phyloP scores from a whole-genome alignment of 2,329 filamentous ascomycete species.

The Alternaria conjuncta region DNA sequence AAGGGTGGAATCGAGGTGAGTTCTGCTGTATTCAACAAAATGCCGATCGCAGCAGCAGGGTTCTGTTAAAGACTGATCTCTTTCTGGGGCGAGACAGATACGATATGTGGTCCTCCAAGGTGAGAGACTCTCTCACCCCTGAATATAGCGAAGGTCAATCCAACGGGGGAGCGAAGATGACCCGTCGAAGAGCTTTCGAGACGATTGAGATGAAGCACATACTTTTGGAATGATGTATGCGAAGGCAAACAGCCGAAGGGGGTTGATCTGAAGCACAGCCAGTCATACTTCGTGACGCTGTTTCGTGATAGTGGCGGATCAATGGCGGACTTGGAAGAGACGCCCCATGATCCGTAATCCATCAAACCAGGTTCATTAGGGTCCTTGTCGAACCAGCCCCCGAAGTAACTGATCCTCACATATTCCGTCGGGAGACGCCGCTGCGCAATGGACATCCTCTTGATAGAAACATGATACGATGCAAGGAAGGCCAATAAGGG shows the following conservation, averaged over 20 bases:
- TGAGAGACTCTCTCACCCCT: background rate
- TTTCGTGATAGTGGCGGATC: background rate
- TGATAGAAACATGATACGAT: background rate
- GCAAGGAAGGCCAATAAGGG: background rate
- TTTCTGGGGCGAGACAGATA: background rate
- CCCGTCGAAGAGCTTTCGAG: background rate
- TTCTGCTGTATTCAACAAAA: background rate
- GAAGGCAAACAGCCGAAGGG: background rate
- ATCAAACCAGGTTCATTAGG: background rate
- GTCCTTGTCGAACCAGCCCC: background rate
- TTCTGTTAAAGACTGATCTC: no score
- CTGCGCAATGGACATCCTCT: background rate
- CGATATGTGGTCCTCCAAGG: background rate
- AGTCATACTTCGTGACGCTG: background rate
- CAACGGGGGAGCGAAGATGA: background rate
- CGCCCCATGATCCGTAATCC: accelerated
- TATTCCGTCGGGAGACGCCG: background rate
- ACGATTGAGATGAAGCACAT: background rate
- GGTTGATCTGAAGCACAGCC: background rate
- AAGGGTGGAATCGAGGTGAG: background rate
- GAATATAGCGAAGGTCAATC: background rate
- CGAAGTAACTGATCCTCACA: background rate
- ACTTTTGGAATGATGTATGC: background rate
- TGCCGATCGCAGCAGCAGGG: background rate
- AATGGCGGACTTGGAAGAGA: background rate